Evolutionary conservation across 148 eudicot genomes (phyloP), one percentile per base, ranked within the genome.

Genomic region (Camellia lanceoleosa): DNA sequence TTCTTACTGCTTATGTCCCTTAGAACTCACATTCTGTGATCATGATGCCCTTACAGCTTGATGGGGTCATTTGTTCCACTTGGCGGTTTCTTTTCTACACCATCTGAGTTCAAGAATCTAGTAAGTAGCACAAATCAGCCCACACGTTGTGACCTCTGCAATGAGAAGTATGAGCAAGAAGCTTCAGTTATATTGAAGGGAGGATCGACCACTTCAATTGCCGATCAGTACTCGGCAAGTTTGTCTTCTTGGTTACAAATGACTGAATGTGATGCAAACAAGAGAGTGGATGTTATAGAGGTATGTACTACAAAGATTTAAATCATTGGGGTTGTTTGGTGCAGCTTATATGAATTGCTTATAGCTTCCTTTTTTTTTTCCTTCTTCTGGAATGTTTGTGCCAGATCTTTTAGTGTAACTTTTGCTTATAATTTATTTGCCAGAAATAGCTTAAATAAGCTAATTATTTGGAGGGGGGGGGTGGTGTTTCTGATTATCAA

Each of bases 11-110:
- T 51, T 78, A 13, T 51, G 75, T 75, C 65, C 19, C 67, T 64
- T 74, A 68, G 62, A 89, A 86, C 89, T 91, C 84, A 85, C 85
- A 81, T 86, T 84, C 83, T 75, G 62, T 87, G 82, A 78, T 71
- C 79, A 71, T 86, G 75, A 83, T 87, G 70, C 83, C 8, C 80
- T 84, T 86, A 68, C 92, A 92, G 97, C 86, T 92, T 96, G 88
- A 86, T 93, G 97, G 93, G 93, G 83, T 96, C 99, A 71, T 96
- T 96, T 88, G 95, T 96, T 85, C 99, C 98, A 67, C 89, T 96
- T 87, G 99, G 97, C 68, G 99, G 99, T 55, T 96, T 92, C 87
- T 94, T 93, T 80, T 73, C 98, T 65, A 80, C 86, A 58, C 90
- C 92, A 73, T 86, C 95, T 2, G 97, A 96, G 75, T 80, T 80